Base-by-base conservation (phyloP, 169 alveolate species). In the Cryptosporidium ubiquitum region DNA sequence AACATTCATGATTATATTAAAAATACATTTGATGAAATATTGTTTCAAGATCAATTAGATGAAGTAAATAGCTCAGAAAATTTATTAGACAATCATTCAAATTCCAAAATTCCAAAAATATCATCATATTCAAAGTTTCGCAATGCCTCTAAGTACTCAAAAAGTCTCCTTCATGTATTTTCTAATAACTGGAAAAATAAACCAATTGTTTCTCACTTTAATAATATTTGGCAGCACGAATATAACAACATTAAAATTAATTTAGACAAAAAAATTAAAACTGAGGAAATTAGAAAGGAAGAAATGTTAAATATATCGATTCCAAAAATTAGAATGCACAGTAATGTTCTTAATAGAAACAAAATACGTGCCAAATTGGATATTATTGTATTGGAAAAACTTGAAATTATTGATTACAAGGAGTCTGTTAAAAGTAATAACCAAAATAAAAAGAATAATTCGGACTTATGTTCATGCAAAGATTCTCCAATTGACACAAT, bases 221-320 rank as follows among this genome's bases (percentile, higher is more conserved):
- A 71, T 71, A 71, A 71, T 51, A 71, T 71, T 49, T 71, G 85
- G 85, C 69, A 44, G 42, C 42, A 64, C 7, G 71, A 37, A 37
- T 64, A 64, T 9, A 6, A 26, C 0, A 64, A 64, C n/a, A 31
- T 35, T 26, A 64, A 64, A 23, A 58, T 20, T 29, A 37, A 14
- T 3, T n/a, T 49, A 33, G 16, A 31, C 16, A 64, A 31, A n/a
- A 26, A 64, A 31, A 12, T 5, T 2, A 64, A 64, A 33, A 37
- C 12, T 1, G 42, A 64, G 33, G 52, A 64, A 64, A n/a, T 9
- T 33, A 20, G 29, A 23, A 35, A 55, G 9, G n/a, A 55, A 6
- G 35, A n/a, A 55, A 3, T 23, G 20, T 1, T 55, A 55, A 37
- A 5, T 64, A 64, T 64, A 20, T 64, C 71, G 16, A 33, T 35